Percentiles rank a stretch among this genome's conserved stretches.
Evolutionary conservation across 2,329 filamentous ascomycete species (phyloP).

Genomic region (Cryphonectria parasitica): DNA sequence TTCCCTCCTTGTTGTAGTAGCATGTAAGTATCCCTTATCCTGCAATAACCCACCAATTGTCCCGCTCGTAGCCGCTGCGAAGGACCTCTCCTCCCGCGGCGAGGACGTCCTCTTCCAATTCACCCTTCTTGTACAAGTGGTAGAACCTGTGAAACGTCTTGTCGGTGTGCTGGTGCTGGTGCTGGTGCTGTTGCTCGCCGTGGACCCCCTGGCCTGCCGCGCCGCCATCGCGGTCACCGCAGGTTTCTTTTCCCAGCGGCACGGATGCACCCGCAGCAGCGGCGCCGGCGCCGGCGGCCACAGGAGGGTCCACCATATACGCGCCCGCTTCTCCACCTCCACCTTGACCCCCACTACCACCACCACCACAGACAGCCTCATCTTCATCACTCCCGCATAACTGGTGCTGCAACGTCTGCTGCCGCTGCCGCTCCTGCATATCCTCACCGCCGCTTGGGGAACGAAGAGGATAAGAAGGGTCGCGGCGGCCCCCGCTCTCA

Average conservation of each 20-base stretch:
- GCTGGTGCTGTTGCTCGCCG: conserved; percentile 6
- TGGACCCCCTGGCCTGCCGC: not conserved
- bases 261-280: conserved; percentile 10
- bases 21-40: conserved; percentile 20
- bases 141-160: conserved; percentile 88
- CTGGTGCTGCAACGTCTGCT: conserved; percentile 4
- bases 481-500: conserved; percentile 8
- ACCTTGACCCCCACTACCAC: not conserved
- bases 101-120: conserved; percentile 79
- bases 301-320: conserved; percentile 9
- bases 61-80: conserved; percentile 88
- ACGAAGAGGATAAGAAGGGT: not conserved
- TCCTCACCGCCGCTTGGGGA: conserved; percentile 26
- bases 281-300: not conserved
- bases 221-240: conserved; percentile 10
- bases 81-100: conserved; percentile 76
- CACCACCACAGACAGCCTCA: not conserved
- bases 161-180: conserved; percentile 37
- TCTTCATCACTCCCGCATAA: conserved; percentile 6
- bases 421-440: conserved; percentile 17
- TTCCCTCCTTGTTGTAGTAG: too few species aligned
- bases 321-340: not conserved
- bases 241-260: conserved; percentile 5
- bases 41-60: conserved; percentile 95
- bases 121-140: conserved; percentile 85